Base-by-base conservation (phyloP, 495 filamentous ascomycete species). In the Aspergillus kassunensis region DNA sequence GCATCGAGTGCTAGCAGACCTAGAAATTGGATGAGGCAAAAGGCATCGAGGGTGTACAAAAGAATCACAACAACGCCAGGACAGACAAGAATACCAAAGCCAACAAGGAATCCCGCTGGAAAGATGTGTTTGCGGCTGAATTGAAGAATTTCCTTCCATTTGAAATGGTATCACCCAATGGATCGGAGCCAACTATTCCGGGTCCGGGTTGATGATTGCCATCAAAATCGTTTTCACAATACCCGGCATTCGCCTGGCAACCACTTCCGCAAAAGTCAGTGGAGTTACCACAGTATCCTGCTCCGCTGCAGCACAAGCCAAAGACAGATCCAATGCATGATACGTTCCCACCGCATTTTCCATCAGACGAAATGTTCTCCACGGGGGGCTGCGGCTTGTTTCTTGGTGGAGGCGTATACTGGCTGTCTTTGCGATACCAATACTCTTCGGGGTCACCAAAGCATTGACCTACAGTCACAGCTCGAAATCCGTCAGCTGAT, bases 401-500 rank as follows among this genome's bases (percentile, higher is more conserved):
- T 57, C n/a, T 63, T 70, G 43, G 55, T 59, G 31, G 30, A 33
- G 29, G 18, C 58, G 47, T 40, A 9, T 50, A 42, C n/a, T 60
- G 54, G 31, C 53, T 54, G 23, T 73, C 70, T 12, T 60, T 57
- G 30, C 79, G 77, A 55, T 85, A 95, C 89, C 89, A 95, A 61
- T 87, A 84, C 20, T 76, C 78, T 0, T 64, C 55, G 2, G 86
- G 79, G 56, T 92, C 89, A 19, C 77, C 79, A 0, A 95, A 72
- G 63, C 89, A 95, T 53, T 90, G 79, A 5, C 89, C 89, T 3
- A 91, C 80, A 31, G 89, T 91, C 30, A 90, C 86, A 10, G 79
- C 72, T 34, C 70, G 74, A 58, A 80, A 93, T 0, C 87, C 87
- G 12, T 78, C 69, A 2, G 62, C 56, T 35, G 51, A 66, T 19